Evolutionary conservation across 1,284 basidiomycete genomes (phyloP).

Genomic region (Hymenochaete sp.): DNA sequence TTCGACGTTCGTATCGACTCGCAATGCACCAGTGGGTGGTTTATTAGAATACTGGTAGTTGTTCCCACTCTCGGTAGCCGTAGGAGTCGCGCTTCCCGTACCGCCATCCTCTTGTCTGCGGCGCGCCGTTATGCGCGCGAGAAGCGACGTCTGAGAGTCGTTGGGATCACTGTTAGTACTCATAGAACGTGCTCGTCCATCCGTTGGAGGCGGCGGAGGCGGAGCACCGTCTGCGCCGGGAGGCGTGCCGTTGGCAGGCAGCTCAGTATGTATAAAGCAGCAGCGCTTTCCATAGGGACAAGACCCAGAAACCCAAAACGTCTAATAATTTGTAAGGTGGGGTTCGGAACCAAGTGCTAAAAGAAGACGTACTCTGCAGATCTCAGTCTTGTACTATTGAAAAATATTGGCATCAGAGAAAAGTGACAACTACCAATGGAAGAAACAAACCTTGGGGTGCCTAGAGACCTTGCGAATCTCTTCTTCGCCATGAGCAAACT

Average conservation of each 20-base stretch:
- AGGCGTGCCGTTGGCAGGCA: constrained; percentile 52
- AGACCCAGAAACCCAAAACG: constrained; percentile 85
- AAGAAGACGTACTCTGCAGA: constrained; percentile 60
- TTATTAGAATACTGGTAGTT: constrained; percentile 39
- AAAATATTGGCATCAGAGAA: constrained; percentile 18
- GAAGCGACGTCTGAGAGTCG: constrained; percentile 56
- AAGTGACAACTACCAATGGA: constrained; percentile 8
- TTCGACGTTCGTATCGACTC: constrained; percentile 57
- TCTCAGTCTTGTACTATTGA: constrained; percentile 81
- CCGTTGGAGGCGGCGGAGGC: constrained; percentile 39
- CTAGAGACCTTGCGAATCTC: constrained; percentile 74
- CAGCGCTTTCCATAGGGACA: constrained; percentile 86
- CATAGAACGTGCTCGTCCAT: constrained; percentile 59
- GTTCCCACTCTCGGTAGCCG: constrained; percentile 24
- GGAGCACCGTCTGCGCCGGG: constrained; percentile 32
- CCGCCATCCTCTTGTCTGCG: constrained; percentile 39
- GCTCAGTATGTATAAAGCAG: constrained; percentile 84
- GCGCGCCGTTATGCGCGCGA: constrained; percentile 64
- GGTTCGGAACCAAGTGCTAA: constrained; percentile 4
- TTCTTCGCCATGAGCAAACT: constrained; percentile 85
- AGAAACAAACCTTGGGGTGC: constrained; percentile 68
- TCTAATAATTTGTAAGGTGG: constrained; percentile 36
- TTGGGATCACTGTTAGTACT: constrained; percentile 72
- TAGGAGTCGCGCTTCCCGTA: constrained; percentile 12
- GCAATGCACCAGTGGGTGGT: constrained; percentile 55